Base-by-base conservation (phyloP, 352 stramenopile species). In the Pseudoperonospora humuli region DNA sequence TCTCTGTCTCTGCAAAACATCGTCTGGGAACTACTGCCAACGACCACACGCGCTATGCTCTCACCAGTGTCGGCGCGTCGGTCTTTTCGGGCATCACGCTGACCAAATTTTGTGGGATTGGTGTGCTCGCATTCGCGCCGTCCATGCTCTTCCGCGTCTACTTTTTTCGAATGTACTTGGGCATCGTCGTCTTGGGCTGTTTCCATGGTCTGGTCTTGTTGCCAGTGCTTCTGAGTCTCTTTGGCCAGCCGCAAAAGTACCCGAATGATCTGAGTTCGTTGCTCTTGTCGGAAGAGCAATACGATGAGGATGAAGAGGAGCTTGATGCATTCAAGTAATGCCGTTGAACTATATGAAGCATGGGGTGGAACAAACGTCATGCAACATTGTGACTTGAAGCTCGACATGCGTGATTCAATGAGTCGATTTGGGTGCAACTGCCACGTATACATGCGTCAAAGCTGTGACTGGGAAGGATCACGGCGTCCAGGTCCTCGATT, bases 161-260 rank as follows among this genome's bases (percentile, higher is more conserved):
- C 50, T 96, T 95, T 48, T 96, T 95, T 68, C 72, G 86, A 43
- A 96, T 96, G 86, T 96, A 96, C 58, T 62, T 94, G 54, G 70
- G 70, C 18, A 93, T 95, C 38, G 80, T 96, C 11, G 41, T 90
- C 14, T 37, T 90, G 18, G 86, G 86, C 8, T 91, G 79, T 32
- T 91, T 95, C 54, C 79, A 93, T 29, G 79, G 76, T 27, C 69
- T 94, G 43, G 66, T 78, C 18, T 46, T 94, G 38, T 43, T 94
- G n/a, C 82, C 82, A 1, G 77, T 92, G 39, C 28, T 94, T n/a
- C 60, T 94, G 1, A 85, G 71, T 47, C 55, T 90, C 1, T 71
- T 85, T 59, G 75, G 73, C 1, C 72, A 85, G 40, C 36, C 47
- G 1, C 48, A 65, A 15, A 45, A 63, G 29, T 70, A 75, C 45